Evolutionary conservation across 768 basidiomycete species (phyloP).

Genomic region (Leccinum variicolor): DNA sequence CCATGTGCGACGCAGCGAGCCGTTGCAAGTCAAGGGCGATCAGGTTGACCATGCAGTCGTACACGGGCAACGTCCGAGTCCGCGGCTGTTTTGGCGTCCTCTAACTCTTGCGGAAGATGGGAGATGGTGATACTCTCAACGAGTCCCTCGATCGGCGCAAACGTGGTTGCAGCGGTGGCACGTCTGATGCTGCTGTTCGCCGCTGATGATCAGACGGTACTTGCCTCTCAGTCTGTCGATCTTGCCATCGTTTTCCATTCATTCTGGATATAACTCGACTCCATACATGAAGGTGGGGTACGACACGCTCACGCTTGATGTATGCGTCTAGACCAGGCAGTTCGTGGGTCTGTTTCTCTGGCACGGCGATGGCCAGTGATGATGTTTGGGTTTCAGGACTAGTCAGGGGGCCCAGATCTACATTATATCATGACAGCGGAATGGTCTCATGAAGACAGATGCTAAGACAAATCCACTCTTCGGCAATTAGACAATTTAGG

Average conservation of each 20-base stretch:
- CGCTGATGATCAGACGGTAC: slow-evolving; percentile 26
- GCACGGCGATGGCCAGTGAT: neutral
- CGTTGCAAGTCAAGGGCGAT: slow-evolving; percentile 35
- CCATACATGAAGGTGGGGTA: neutral
- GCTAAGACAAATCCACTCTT: neutral
- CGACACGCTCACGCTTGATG: neutral
- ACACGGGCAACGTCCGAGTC: slow-evolving; percentile 36
- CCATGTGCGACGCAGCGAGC: slow-evolving; percentile 46
- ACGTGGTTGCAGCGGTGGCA: slow-evolving; percentile 45
- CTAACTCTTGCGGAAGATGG: slow-evolving; percentile 48
- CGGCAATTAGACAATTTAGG: neutral
- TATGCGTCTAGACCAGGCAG: neutral
- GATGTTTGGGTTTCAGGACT: slow-evolving; percentile 23
- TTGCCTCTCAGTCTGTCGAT: neutral
- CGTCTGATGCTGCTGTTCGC: slow-evolving; percentile 51
- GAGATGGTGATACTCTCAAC: slow-evolving; percentile 42
- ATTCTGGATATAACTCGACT: no score
- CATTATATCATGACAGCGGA: neutral
- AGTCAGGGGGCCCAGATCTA: neutral
- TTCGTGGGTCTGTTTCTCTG: neutral
- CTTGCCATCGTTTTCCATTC: slow-evolving; percentile 46
- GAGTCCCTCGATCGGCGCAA: slow-evolving; percentile 44
- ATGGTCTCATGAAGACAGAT: slow-evolving; percentile 1
- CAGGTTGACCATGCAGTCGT: slow-evolving; percentile 35
- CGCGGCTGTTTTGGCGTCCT: slow-evolving; percentile 46